Evolutionary conservation across 305 asterid species (phyloP).

Genomic region (Euphrasia arctica): DNA sequence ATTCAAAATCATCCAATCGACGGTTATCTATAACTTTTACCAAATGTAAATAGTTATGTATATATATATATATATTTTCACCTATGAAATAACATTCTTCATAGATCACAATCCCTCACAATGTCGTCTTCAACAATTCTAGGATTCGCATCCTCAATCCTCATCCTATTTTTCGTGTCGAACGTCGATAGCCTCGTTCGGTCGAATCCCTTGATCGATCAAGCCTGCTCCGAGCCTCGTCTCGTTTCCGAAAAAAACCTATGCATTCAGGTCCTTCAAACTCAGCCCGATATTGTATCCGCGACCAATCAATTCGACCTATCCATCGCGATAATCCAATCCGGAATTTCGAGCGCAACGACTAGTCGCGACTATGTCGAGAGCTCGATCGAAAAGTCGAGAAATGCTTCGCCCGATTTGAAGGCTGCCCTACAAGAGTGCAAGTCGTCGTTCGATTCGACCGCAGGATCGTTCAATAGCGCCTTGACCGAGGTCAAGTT

Average conservation of each 20-base stretch:
- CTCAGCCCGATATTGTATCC: constrained; percentile 14
- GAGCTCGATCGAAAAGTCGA: not conserved
- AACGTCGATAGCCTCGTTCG: too few relatives aligned
- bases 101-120: not conserved
- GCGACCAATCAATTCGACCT: constrained; percentile 3
- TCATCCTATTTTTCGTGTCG: constrained; percentile 1
- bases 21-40: too few relatives aligned
- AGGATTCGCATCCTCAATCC: constrained; percentile 5
- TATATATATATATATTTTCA: not conserved
- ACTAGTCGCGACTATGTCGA: not conserved
- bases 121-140: constrained; percentile 24
- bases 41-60: too few relatives aligned
- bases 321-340: not conserved
- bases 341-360: constrained; percentile 25
- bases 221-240: constrained; percentile 20
- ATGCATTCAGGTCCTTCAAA: constrained; percentile 23
- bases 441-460: not conserved
- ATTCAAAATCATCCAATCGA: too few relatives aligned
- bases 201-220: constrained; percentile 5
- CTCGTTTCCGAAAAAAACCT: not conserved
- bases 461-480: not conserved
- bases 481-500: constrained; percentile 18
- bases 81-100: not conserved
- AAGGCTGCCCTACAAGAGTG: constrained; percentile 17
- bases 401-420: not conserved